Evolutionary conservation across 306 rosid genomes (phyloP), one percentile per base, ranked within the genome.

Genomic region (Aeschynomene evenia): DNA sequence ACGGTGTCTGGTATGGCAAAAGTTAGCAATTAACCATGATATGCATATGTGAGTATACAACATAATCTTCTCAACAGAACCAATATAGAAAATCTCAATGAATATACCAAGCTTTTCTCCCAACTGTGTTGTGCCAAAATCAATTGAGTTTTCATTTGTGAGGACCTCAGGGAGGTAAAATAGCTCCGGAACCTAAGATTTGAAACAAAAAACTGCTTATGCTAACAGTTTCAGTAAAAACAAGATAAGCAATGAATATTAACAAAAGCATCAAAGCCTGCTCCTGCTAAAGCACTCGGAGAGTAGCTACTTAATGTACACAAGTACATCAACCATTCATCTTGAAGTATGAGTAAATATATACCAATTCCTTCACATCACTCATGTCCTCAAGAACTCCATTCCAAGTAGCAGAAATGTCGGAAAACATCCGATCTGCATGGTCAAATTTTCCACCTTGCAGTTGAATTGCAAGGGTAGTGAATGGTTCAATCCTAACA

Each of bases 361-460:
- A 85, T 84, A 94, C 99, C 94, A 94, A 66, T 84, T 94, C 99
- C 77, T 94, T 94, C 83, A 94, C 97, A 75, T 94, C 99, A 81
- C 96, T 94, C 99, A 91, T 94, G 77, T 94, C 97, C 81, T 94
- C 99, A 63, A 85, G 78, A 82, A 91, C 92, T 64, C 99, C 99
- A 84, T 89, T 80, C 99, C 99, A 94, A 37, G 99, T 94, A 74
- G 85, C 86, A 78, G 87, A 74, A 77, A 94, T 85, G 82, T 94
- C 99, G 51, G 87, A 91, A 81, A 94, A 94, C 99, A 94, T 88
- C 74, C 99, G 75, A 86, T 94, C 99, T 59, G 99, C 99, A 78
- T 94, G 99, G 80, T 94, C 99, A 80, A 94, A 94, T 73, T 91
- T 89, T 28, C 99, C 99, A 37, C 97, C 99, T 89, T 94, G 99